Evolutionary conservation across 768 basidiomycete genomes (phyloP).

Genomic region (Amanita molliuscula): DNA sequence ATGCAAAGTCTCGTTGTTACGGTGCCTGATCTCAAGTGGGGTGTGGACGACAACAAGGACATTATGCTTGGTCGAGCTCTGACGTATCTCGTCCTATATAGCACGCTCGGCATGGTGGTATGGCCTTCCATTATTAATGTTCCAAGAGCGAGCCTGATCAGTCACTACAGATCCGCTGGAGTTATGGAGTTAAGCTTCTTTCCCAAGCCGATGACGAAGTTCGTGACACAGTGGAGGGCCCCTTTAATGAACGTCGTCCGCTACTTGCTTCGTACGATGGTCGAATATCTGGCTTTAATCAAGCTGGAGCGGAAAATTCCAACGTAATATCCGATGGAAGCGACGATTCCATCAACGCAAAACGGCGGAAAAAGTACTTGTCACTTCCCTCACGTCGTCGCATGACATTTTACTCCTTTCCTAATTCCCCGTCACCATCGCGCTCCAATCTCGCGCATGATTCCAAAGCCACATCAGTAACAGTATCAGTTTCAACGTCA

Average conservation of each 20-base stretch:
- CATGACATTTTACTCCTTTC: constrained; percentile 53
- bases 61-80: constrained; percentile 89
- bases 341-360: constrained; percentile 2
- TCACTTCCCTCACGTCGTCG: constrained; percentile 15
- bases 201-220: constrained; percentile 50
- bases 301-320: not conserved
- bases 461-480: constrained; percentile 12
- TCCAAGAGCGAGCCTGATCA: not conserved
- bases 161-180: constrained; percentile 69
- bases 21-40: constrained; percentile 79
- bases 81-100: constrained; percentile 86
- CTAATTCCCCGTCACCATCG: constrained; percentile 42
- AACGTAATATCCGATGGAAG: not conserved
- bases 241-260: constrained; percentile 23
- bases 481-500: constrained; percentile 9
- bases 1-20: constrained; percentile 85
- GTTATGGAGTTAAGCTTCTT: constrained; percentile 79
- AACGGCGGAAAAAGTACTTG: constrained; percentile 4
- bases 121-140: constrained; percentile 22
- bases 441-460: constrained; percentile 21
- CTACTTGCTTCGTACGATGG: constrained; percentile 19
- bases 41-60: constrained; percentile 65
- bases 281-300: constrained; percentile 5
- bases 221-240: constrained; percentile 9
- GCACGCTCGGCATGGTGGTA: constrained; percentile 93